A percentile compares a stretch with the other conserved stretches of the same genome.
phyloP scores from a whole-genome alignment of 2,329 filamentous ascomycete species.

The Beauveria rudraprayagi region DNA sequence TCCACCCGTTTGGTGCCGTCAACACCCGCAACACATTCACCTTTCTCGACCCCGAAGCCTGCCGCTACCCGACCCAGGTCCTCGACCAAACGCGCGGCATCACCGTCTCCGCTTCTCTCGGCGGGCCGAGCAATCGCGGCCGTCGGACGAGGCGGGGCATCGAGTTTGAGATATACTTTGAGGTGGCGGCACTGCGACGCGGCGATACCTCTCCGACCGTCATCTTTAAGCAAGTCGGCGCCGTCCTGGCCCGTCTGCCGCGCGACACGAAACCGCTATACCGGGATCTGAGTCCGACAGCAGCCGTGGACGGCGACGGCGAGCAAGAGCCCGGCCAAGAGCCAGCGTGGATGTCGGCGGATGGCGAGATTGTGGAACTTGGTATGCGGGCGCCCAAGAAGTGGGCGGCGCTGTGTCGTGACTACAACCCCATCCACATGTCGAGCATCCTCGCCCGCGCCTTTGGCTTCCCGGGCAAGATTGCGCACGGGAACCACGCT shows the following conservation, averaged over 20 bases:
- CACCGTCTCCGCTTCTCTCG: slow-evolving; percentile 10
- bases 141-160: slow-evolving; percentile 11
- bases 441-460: slow-evolving; percentile 7
- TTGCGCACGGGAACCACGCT: slow-evolving; percentile 12
- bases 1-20: slow-evolving; percentile 11
- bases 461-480: slow-evolving; percentile 12
- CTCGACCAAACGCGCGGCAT: slow-evolving; percentile 6
- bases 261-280: slow-evolving; percentile 8
- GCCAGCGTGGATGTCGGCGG: slow-evolving; percentile 3
- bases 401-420: slow-evolving; percentile 11
- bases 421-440: slow-evolving; percentile 14
- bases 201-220: slow-evolving; percentile 10
- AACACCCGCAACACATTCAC: slow-evolving; percentile 11
- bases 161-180: slow-evolving; percentile 11
- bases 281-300: neutral
- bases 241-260: slow-evolving; percentile 6
- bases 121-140: slow-evolving; percentile 5
- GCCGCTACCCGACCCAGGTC: slow-evolving; percentile 6
- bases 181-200: slow-evolving; percentile 3
- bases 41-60: slow-evolving; percentile 10
- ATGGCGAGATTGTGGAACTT: slow-evolving; percentile 10
- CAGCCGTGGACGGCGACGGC: neutral
- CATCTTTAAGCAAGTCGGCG: slow-evolving; percentile 10
- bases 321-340: neutral
- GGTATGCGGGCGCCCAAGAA: slow-evolving; percentile 8